Evolutionary conservation across 2,329 filamentous ascomycete species (phyloP).

Genomic region (Talaromyces sp.): DNA sequence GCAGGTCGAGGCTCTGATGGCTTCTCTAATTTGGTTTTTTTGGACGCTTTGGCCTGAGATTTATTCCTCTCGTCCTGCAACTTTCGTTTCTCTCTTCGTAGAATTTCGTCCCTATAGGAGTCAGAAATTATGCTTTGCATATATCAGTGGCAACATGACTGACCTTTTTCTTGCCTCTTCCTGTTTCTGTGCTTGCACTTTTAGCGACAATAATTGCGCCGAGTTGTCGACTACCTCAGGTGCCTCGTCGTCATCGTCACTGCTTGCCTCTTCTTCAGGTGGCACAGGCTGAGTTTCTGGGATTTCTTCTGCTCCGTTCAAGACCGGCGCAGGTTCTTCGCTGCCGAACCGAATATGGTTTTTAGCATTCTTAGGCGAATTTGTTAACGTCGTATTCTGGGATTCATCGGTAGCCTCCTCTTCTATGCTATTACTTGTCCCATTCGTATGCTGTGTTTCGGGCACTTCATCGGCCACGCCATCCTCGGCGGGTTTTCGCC

Average conservation of each 20-base stretch:
- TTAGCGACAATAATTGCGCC: constrained; percentile 33
- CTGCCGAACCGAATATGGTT: constrained; percentile 38
- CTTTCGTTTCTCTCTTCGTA: constrained; percentile 36
- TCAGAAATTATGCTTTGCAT: background rate
- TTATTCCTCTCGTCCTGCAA: constrained; percentile 37
- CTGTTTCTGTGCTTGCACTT: constrained; percentile 34
- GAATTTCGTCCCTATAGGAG: constrained; percentile 30
- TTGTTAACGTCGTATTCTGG: background rate
- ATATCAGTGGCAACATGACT: constrained; percentile 12
- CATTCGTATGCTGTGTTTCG: background rate
- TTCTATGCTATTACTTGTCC: background rate
- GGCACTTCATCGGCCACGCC: constrained; percentile 5
- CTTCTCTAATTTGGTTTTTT: constrained; percentile 27
- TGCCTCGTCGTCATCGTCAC: constrained; percentile 37
- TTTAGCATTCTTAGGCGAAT: background rate
- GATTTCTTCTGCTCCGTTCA: constrained; percentile 17
- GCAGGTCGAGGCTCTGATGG: constrained; percentile 5
- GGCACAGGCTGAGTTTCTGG: constrained; percentile 14
- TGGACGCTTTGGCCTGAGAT: constrained; percentile 30
- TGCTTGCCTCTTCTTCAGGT: constrained; percentile 12
- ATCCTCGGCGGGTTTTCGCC: constrained; percentile 3
- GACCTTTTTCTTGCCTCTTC: constrained; percentile 34
- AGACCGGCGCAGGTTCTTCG: constrained; percentile 32
- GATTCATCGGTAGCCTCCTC: background rate
- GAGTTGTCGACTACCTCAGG: constrained; percentile 40